These are phyloP conservation scores for Cucumis melo DNA, from an alignment of 306 rosid species.

Conservation along the genomic window DNA sequence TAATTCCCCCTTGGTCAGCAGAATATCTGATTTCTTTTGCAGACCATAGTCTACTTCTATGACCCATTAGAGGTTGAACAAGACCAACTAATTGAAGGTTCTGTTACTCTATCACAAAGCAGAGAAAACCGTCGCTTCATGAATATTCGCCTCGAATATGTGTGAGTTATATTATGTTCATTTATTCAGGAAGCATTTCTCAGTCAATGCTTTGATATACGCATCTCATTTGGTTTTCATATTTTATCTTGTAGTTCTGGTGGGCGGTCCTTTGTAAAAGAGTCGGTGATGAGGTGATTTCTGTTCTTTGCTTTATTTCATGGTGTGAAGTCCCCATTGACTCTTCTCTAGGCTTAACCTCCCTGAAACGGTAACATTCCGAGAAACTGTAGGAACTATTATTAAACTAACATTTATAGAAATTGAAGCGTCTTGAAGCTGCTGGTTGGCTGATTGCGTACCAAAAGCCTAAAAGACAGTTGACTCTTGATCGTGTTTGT, in stretches of 20 bases:
- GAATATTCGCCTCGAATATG: slow-evolving; percentile 91
- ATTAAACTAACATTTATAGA: background rate
- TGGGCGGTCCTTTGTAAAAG: slow-evolving; percentile 79
- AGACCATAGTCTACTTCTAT: slow-evolving; percentile 84
- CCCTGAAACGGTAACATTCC: background rate
- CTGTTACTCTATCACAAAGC: slow-evolving; percentile 75
- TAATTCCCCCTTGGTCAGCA: background rate
- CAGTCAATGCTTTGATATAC: background rate
- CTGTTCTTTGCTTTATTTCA: background rate
- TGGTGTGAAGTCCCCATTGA: background rate
- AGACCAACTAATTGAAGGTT: slow-evolving; percentile 92
- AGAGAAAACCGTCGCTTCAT: slow-evolving; percentile 88
- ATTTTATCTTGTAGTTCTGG: slow-evolving; percentile 62
- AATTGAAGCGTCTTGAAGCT: slow-evolving; percentile 6
- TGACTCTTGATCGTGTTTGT: slow-evolving; percentile 20
- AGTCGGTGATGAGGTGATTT: slow-evolving; percentile 86
- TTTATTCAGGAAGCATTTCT: background rate
- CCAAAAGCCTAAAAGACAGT: slow-evolving; percentile 14
- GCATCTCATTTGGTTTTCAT: background rate
- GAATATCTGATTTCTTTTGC: slow-evolving; percentile 21
- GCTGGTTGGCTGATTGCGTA: slow-evolving; percentile 4
- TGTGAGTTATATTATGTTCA: slow-evolving; percentile 41
- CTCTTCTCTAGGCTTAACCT: slow-evolving; percentile 1
- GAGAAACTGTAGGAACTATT: background rate
- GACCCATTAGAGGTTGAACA: slow-evolving; percentile 93